These are phyloP conservation scores for Metarhizium robertsii DNA, from an alignment of 2,329 filamentous ascomycete genomes.

Conservation along the genomic window DNA sequence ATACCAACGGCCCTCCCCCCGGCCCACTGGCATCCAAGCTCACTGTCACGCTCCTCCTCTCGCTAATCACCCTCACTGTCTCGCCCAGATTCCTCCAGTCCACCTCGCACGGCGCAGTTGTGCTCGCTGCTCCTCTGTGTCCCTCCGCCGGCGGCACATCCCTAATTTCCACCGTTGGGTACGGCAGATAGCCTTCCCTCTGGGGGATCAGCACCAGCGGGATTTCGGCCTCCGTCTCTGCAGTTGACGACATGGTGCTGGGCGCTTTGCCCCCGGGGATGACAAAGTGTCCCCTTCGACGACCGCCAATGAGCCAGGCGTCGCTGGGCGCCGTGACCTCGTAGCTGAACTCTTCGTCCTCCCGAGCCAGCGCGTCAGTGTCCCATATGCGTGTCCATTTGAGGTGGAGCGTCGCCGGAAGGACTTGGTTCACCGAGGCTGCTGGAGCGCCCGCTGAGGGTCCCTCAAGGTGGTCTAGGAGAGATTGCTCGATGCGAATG, in stretches of 20 bases:
- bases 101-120: constrained; percentile 53
- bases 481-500: constrained; percentile 41
- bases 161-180: constrained; percentile 71
- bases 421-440: constrained; percentile 53
- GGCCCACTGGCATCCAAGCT: constrained; percentile 59
- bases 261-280: constrained; percentile 34
- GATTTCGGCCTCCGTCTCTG: constrained; percentile 48
- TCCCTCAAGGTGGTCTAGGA: constrained; percentile 19
- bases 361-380: constrained; percentile 28
- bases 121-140: constrained; percentile 12
- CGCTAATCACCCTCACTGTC: constrained; percentile 63
- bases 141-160: constrained; percentile 35
- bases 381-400: constrained; percentile 57
- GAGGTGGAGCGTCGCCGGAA: constrained; percentile 52
- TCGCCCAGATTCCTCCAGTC: constrained; percentile 73
- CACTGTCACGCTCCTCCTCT: constrained; percentile 63
- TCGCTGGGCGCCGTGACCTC: constrained; percentile 68
- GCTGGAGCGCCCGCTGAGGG: constrained; percentile 29
- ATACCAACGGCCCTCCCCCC: constrained; percentile 54
- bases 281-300: constrained; percentile 68
- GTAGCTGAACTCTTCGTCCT: constrained; percentile 67
- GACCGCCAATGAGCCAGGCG: constrained; percentile 77
- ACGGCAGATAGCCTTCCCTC: constrained; percentile 64
- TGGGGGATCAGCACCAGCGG: constrained; percentile 72
- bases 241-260: constrained; percentile 32